phyloP scores from a whole-genome alignment of 2,329 filamentous ascomycete genomes.

The Chalara sp. region DNA sequence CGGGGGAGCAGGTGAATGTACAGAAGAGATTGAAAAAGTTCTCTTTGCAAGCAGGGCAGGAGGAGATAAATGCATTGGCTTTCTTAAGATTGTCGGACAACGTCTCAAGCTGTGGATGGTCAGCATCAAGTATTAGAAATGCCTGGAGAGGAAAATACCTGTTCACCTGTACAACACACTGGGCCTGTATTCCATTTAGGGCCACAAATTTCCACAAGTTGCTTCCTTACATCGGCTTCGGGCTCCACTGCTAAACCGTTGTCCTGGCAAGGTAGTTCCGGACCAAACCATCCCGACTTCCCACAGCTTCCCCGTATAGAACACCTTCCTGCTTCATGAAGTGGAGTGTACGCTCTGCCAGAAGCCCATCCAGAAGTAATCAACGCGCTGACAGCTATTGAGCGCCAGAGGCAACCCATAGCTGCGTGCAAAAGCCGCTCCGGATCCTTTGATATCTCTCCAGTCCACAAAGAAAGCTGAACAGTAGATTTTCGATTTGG shows the following conservation, averaged over 20 bases:
- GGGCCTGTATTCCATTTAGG: slow-evolving; percentile 76
- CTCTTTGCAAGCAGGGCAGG: slow-evolving; percentile 92
- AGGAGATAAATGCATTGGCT: slow-evolving; percentile 81
- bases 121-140: not conserved
- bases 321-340: slow-evolving; percentile 82
- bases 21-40: slow-evolving; percentile 99
- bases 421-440: not conserved
- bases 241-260: slow-evolving; percentile 77
- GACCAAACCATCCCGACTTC: slow-evolving; percentile 82
- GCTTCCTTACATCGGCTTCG: slow-evolving; percentile 61
- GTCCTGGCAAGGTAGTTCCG: slow-evolving; percentile 85
- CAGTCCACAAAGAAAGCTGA: too few species aligned
- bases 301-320: slow-evolving; percentile 89
- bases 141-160: slow-evolving; percentile 42
- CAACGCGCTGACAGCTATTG: slow-evolving; percentile 13
- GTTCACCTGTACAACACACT: slow-evolving; percentile 77
- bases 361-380: slow-evolving; percentile 13
- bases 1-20: slow-evolving; percentile 94
- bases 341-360: slow-evolving; percentile 33
- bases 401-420: slow-evolving; percentile 17
- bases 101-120: slow-evolving; percentile 56
- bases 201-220: slow-evolving; percentile 81
- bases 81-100: slow-evolving; percentile 81
- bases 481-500: too few species aligned
- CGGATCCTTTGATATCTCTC: too few species aligned